Conservation (phyloP, 2,329 filamentous ascomycete genomes). For the Apiospora aurea region DNA sequence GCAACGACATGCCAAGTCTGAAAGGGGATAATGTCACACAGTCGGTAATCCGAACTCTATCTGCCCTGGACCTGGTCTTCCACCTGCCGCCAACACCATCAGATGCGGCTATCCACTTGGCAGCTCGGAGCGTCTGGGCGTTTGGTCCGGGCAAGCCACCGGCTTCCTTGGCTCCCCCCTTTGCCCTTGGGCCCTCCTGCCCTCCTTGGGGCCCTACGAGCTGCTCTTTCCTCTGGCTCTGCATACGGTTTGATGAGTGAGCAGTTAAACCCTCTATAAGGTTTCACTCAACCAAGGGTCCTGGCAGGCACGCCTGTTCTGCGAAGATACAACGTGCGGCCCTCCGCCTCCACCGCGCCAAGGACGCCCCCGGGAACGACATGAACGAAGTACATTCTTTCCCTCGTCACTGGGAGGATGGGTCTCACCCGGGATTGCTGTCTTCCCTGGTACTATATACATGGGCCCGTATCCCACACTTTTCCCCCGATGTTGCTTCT, state of each 20-base stretch:
- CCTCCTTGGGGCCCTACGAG: background rate
- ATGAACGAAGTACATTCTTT: background rate
- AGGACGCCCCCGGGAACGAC: background rate
- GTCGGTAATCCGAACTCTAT: slow-evolving; percentile 13
- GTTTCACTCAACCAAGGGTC: slow-evolving; percentile 25
- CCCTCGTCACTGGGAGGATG: background rate
- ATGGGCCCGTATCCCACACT: background rate
- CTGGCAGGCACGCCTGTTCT: background rate
- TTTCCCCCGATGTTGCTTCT: background rate
- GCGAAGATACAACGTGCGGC: background rate
- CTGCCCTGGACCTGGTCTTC: background rate
- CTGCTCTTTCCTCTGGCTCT: background rate
- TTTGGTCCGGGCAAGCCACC: slow-evolving; percentile 24
- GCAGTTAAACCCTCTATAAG: slow-evolving; percentile 13
- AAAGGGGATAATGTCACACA: slow-evolving; percentile 25
- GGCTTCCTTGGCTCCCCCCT: background rate
- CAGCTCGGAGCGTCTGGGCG: slow-evolving; percentile 20
- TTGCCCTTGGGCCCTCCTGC: background rate
- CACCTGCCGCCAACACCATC: slow-evolving; percentile 18
- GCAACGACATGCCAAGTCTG: slow-evolving; percentile 22
- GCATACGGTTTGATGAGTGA: slow-evolving; percentile 18
- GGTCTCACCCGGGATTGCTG: background rate
- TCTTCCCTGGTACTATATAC: slow-evolving; percentile 7
- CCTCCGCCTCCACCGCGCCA: background rate
- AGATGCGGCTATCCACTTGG: slow-evolving; percentile 29